A percentile compares a stretch with the other conserved stretches of the same genome.
phyloP scores from a whole-genome alignment of 2,329 filamentous ascomycete species.

The Venturia nashicola region DNA sequence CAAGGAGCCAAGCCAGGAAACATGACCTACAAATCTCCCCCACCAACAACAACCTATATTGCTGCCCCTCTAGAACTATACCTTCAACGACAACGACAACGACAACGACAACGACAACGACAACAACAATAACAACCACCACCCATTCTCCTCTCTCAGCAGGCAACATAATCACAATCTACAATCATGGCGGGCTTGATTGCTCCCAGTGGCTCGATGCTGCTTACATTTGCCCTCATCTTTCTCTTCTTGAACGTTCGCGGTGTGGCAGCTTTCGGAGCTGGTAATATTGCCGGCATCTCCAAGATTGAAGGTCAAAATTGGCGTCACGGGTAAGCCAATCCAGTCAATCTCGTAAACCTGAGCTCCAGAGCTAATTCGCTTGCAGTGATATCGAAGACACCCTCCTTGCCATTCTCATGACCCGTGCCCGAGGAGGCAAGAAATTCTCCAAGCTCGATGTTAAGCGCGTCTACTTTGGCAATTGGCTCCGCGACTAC shows the following conservation, averaged over 20 bases:
- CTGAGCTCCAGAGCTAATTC: not conserved
- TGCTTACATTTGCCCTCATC: not conserved
- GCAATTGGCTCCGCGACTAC: conserved; percentile 38
- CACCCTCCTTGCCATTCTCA: conserved; percentile 61
- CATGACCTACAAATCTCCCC: not conserved
- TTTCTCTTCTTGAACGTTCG: conserved; percentile 2
- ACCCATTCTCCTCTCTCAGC: not conserved
- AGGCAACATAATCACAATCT: not conserved
- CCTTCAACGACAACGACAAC: not conserved
- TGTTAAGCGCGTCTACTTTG: conserved; percentile 86
- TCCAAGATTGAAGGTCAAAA: conserved; percentile 76
- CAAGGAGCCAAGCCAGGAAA: not conserved
- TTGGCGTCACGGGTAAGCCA: conserved; percentile 35
- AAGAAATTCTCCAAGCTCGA: conserved; percentile 85
- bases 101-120: not conserved
- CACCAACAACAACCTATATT: not conserved
- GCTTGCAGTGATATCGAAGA: conserved; percentile 65
- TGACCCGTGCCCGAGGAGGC: conserved; percentile 46
- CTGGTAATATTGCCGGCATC: conserved; percentile 75
- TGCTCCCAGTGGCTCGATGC: not conserved
- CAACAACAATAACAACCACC: not conserved
- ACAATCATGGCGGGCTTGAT: conserved; percentile 4
- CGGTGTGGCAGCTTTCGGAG: conserved; percentile 61
- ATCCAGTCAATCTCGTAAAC: not conserved
- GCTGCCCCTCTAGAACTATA: not conserved